Evolutionary conservation across 257 asterid genomes (phyloP).

Genomic region (Coffea eugenioides): DNA sequence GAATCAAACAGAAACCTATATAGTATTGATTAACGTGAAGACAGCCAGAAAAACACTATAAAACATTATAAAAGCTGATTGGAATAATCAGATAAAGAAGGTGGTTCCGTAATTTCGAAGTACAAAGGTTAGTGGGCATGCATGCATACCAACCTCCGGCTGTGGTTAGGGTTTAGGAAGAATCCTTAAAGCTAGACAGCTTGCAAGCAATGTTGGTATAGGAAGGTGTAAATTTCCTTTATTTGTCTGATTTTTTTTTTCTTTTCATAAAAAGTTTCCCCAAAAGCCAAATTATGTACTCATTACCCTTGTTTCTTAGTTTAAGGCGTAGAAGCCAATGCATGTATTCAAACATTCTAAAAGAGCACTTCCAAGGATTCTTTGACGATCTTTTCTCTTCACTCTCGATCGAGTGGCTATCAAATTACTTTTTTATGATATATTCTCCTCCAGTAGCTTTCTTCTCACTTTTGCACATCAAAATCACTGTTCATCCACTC

Average conservation of each 20-base stretch:
- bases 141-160: slow-evolving; percentile 9
- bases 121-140: slow-evolving; percentile 32
- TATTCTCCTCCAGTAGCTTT: slow-evolving; percentile 1
- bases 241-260: slow-evolving; percentile 8
- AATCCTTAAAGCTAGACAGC: slow-evolving; percentile 74
- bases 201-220: slow-evolving; percentile 54
- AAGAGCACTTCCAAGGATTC: slow-evolving; percentile 26
- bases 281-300: slow-evolving; percentile 18
- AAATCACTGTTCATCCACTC: slow-evolving; percentile 6
- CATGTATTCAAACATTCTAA: slow-evolving; percentile 29
- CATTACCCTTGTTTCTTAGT: not conserved
- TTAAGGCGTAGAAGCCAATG: not conserved
- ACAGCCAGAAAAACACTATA: slow-evolving; percentile 38
- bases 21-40: slow-evolving; percentile 20
- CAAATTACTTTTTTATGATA: slow-evolving; percentile 2
- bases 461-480: not conserved
- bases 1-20: not conserved
- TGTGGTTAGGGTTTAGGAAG: slow-evolving; percentile 33
- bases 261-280: slow-evolving; percentile 1
- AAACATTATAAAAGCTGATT: slow-evolving; percentile 18
- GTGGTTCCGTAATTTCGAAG: slow-evolving; percentile 54
- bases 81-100: not conserved
- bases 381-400: slow-evolving; percentile 23
- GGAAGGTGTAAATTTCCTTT: slow-evolving; percentile 9
- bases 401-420: not conserved